These are phyloP conservation scores for Aspergillus oerlinghausenensis DNA, from an alignment of 2,329 filamentous ascomycete species.

Conservation along the genomic window DNA sequence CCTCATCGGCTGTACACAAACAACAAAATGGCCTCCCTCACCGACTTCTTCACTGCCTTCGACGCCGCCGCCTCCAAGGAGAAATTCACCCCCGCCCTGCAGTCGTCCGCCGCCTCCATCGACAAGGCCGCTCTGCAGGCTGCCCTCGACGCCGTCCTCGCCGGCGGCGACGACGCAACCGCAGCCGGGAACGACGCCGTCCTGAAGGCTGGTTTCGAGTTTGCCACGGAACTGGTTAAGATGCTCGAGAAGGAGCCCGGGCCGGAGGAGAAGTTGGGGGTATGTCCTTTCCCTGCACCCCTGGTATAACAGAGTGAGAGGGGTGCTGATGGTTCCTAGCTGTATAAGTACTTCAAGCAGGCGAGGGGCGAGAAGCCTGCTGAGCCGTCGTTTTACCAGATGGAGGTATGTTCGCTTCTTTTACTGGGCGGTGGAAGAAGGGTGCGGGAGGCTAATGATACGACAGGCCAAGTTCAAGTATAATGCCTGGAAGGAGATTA, in stretches of 20 bases:
- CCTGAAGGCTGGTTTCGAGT: conserved; percentile 29
- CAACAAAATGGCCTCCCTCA: conserved; percentile 22
- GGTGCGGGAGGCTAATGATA: neutral
- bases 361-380: conserved; percentile 9
- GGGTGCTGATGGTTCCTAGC: conserved; percentile 1
- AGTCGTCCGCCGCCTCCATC: conserved; percentile 22
- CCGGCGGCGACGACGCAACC: conserved; percentile 12
- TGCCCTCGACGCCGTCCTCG: conserved; percentile 21
- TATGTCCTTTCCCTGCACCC: conserved; percentile 15
- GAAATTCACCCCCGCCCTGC: conserved; percentile 26
- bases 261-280: conserved; percentile 25
- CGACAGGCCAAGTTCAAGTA: conserved; percentile 73
- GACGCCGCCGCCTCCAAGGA: conserved; percentile 22
- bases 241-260: conserved; percentile 22
- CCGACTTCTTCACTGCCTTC: conserved; percentile 24
- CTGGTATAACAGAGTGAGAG: neutral
- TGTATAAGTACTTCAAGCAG: conserved; percentile 20
- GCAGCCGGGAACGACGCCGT: conserved; percentile 16
- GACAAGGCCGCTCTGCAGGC: conserved; percentile 21
- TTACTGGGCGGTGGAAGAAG: neutral
- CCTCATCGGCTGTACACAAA: neutral
- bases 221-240: conserved; percentile 27
- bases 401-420: conserved; percentile 13
- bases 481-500: conserved; percentile 68
- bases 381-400: conserved; percentile 13